Evolutionary conservation across 2,329 filamentous ascomycete genomes (phyloP).

Genomic region (Fusarium mundagurra): DNA sequence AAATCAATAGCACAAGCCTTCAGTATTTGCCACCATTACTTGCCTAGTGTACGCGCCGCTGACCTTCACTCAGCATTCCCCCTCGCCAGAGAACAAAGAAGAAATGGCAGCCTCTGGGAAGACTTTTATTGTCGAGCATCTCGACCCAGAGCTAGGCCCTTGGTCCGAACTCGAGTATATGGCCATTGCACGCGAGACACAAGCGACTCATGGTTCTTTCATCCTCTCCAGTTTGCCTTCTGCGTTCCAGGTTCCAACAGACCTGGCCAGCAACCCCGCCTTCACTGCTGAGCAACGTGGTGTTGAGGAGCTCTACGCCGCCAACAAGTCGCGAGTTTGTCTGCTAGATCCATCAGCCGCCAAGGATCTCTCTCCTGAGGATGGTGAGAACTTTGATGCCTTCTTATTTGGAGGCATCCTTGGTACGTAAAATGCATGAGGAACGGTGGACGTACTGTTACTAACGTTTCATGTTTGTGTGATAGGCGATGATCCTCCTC

Average conservation of each 20-base stretch:
- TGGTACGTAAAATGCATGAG: conserved; percentile 62
- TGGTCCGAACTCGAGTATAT: conserved; percentile 97
- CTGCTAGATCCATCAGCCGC: conserved; percentile 87
- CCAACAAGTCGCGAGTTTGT: conserved; percentile 80
- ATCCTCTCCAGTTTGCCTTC: conserved; percentile 83
- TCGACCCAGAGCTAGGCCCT: conserved; percentile 90
- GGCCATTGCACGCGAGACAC: conserved; percentile 84
- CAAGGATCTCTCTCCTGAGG: conserved; percentile 83
- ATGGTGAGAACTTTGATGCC: conserved; percentile 84
- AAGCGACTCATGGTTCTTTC: conserved; percentile 73
- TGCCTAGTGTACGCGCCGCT: conserved; percentile 11
- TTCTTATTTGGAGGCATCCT: conserved; percentile 97
- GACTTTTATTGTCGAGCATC: conserved; percentile 94
- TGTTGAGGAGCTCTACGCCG: conserved; percentile 83
- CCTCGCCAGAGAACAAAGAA: conserved; percentile 29
- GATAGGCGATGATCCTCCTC: conserved; percentile 88
- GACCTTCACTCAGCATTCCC: conserved; percentile 1
- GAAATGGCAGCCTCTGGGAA: conserved; percentile 60
- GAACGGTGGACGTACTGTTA: neutral
- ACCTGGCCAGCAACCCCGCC: conserved; percentile 64
- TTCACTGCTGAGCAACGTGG: conserved; percentile 79
- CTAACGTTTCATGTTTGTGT: conserved; percentile 28
- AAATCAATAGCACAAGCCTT: neutral
- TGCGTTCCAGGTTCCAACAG: conserved; percentile 71
- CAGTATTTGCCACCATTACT: conserved; percentile 12